A percentile compares a stretch with the other conserved stretches of the same genome.
phyloP scores from a whole-genome alignment of 257 asterid species.

The Solanum microdontum region DNA sequence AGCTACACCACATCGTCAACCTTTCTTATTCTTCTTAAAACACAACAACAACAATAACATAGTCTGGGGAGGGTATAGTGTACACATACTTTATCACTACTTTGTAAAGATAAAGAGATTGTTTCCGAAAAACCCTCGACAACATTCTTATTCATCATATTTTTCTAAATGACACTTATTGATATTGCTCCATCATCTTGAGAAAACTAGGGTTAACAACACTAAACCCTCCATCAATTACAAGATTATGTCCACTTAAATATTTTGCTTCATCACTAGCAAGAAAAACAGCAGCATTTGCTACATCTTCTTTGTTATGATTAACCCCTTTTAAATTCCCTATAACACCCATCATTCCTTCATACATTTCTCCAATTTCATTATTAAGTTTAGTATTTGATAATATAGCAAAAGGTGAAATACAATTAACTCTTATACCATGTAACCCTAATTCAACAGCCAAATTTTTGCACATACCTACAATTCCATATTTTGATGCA shows the following conservation, averaged over 20 bases:
- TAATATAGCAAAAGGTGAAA: conserved; percentile 35
- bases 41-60: neutral
- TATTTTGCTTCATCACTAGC: conserved; percentile 36
- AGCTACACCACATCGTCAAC: rapidly evolving
- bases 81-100: too few relatives aligned
- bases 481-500: conserved; percentile 26
- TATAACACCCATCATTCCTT: neutral
- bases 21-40: neutral
- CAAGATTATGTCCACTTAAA: conserved; percentile 39
- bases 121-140: too few relatives aligned
- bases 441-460: conserved; percentile 31
- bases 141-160: neutral
- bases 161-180: neutral
- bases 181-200: neutral
- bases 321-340: conserved; percentile 23
- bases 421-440: conserved; percentile 43
- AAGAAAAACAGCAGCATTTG: conserved; percentile 32
- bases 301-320: conserved; percentile 21
- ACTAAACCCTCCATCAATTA: conserved; percentile 45
- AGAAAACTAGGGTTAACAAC: conserved; percentile 23
- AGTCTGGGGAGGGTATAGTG: too few relatives aligned
- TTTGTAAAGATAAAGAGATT: rapidly evolving
- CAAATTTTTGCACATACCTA: conserved; percentile 27
- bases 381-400: neutral
- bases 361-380: neutral